phyloP scores from a whole-genome alignment of 2,329 filamentous ascomycete genomes.

The Fusarium sp. region DNA sequence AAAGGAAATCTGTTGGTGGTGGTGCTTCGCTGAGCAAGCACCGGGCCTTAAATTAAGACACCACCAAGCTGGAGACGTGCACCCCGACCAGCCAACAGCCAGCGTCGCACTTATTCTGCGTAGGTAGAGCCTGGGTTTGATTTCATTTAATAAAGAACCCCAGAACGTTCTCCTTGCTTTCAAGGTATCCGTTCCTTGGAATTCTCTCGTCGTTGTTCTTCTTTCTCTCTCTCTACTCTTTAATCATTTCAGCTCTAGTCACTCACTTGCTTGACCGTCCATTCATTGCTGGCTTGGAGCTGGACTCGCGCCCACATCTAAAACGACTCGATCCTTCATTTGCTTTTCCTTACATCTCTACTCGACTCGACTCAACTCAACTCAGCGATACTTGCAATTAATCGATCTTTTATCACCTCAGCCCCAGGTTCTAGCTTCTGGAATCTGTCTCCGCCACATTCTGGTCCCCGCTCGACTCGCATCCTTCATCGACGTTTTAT shows the following conservation, averaged over 20 bases:
- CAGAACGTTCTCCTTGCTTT: conserved; percentile 18
- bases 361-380: background rate
- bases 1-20: conserved; percentile 32
- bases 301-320: conserved; percentile 29
- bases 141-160: conserved; percentile 33
- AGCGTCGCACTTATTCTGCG: conserved; percentile 24
- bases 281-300: conserved; percentile 32
- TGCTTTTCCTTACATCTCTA: background rate
- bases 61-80: conserved; percentile 14
- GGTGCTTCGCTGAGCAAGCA: conserved; percentile 22
- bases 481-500: background rate
- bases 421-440: conserved; percentile 14
- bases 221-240: conserved; percentile 1
- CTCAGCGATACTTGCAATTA: background rate
- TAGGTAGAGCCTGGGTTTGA: background rate
- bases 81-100: conserved; percentile 24
- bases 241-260: background rate
- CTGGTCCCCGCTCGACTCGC: background rate
- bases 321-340: conserved; percentile 18
- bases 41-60: conserved; percentile 41
- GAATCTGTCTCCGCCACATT: conserved; percentile 22
- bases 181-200: conserved; percentile 26
- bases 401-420: conserved; percentile 4
- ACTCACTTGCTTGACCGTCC: conserved; percentile 9
- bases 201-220: conserved; percentile 11